Conservation (phyloP, 2,329 filamentous ascomycete species). For the Dothideomycetes sp. region DNA sequence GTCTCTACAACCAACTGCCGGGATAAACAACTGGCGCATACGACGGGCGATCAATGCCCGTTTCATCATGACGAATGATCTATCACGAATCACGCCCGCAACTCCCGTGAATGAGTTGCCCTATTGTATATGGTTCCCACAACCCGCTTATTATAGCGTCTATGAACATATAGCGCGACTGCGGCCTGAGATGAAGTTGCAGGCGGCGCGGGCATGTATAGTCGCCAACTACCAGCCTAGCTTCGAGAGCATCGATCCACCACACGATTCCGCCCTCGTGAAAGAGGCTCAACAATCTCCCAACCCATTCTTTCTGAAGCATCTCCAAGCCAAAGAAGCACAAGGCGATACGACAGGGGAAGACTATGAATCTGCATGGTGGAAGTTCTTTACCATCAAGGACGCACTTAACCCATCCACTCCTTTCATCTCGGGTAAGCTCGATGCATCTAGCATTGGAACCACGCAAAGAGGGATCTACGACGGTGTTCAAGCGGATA, state of each 20-base stretch:
- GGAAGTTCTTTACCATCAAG: constrained; percentile 5
- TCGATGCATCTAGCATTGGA: constrained; percentile 2
- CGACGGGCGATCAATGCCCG: no score
- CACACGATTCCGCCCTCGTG: constrained; percentile 4
- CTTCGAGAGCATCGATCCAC: constrained; percentile 4
- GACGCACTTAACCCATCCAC: constrained; percentile 3
- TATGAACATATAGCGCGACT: constrained; percentile 1
- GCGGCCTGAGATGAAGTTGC: constrained; percentile 2
- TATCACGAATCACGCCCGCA: constrained; percentile 2
- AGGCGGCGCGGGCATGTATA: constrained; percentile 5
- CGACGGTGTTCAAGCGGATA: constrained; percentile 3
- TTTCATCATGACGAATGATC: no score
- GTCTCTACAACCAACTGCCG: background rate
- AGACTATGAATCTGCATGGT: background rate
- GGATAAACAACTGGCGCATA: constrained; percentile 1
- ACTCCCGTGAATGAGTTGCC: constrained; percentile 2
- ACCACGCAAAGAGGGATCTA: constrained; percentile 3
- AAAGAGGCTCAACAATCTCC: constrained; percentile 2
- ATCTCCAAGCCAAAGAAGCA: constrained; percentile 6
- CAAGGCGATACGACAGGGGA: constrained; percentile 2
- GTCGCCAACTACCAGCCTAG: constrained; percentile 3
- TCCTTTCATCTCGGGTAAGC: background rate
- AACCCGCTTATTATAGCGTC: background rate
- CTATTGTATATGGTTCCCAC: constrained; percentile 6
- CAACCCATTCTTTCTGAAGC: constrained; percentile 2